Evolutionary conservation across 306 rosid species (phyloP), one percentile per base, ranked within the genome.

Genomic region (Cucumis sativus): DNA sequence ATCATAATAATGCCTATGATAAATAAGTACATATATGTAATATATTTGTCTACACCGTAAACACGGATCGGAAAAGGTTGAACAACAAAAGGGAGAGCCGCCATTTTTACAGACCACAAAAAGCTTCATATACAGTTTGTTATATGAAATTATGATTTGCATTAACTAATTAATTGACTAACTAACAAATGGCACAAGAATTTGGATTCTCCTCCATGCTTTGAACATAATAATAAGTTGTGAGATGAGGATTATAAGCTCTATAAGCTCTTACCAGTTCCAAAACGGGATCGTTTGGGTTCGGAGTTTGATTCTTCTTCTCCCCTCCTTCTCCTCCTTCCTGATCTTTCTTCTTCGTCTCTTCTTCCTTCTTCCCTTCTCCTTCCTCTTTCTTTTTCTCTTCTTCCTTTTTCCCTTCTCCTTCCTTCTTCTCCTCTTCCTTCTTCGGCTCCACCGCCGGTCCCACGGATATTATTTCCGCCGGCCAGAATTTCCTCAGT

Each of bases 201-300:
- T 88, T 95, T 47, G 99, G 99, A 78, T 92, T 92, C 86, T 95
- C 99, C 79, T 95, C 99, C 79, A 92, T 88, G 88, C 97, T 89
- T 20, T 91, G 99, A 61, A 43, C 93, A 75, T 89, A 77, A 86
- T 88, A 88, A n/a, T 92, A 84, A 25, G 88, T 73, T 64, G 93
- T 84, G 87, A 89, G 83, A 49, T 88, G 86, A 7, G 96, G 93
- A 61, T 92, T 88, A 82, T 88, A 89, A 4, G 93, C 88, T 74
- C 88, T 91, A 52, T 90, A 87, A 76, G 91, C 88, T 85, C 52
- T 88, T 10, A 88, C 90, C 73, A 84, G 76, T 80, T 92, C 98
- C 74, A 80, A 75, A 72, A 87, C 84, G 43, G 90, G 93, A 74
- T 95, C 97, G 18, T 63, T 63, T 33, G 69, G 69, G 16, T 47